Evolutionary conservation across 441 rosid species (phyloP), one percentile per base, ranked within the genome.

Genomic region (Syzygium syzygioides): DNA sequence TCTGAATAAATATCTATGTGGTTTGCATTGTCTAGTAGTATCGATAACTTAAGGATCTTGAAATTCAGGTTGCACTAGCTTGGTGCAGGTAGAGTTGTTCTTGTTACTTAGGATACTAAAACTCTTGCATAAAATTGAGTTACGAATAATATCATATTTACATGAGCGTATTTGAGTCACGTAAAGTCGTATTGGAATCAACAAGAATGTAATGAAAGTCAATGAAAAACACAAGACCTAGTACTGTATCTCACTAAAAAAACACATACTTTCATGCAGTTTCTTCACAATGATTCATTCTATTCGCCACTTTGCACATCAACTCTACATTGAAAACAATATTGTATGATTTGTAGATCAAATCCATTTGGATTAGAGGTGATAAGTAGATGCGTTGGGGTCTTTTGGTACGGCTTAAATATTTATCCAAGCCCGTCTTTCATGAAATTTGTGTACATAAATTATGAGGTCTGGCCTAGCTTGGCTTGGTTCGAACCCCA

Each of bases 371-470:
- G 52, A 71, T 71, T 12, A 37, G 26, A 34, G 79, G 13, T 68
- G 25, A 37, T 5, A 13, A 37, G 15, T 3, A 0, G 3, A 23
- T 19, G 26, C 1, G 0, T 10, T 10, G 23, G 26, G 79, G 0
- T 34, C 79, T 32, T 18, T 1, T 32, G 15, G 45, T 34, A 7
- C 9, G 4, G 48, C 79, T 68, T 34, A 34, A 68, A 19, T 68
- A 68, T 68, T 0, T 68, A 5, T 41, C 83, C 9, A 11, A 41
- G 3, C 9, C 52, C 1, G 1, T 37, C n/a, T 23, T 76, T 23
- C 52, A 5, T 34, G 26, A 68, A 34, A 6, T 34, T 68, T 62
- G 5, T 34, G 15, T 5, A 34, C 80, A 19, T 10, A 68, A 20
- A 19, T 76, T 12, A 15, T 10, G 10, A 37, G n/a, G 52, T 5